These are phyloP conservation scores for Aspergillus proliferans DNA, from an alignment of 2,329 filamentous ascomycete genomes.

Conservation along the genomic window DNA sequence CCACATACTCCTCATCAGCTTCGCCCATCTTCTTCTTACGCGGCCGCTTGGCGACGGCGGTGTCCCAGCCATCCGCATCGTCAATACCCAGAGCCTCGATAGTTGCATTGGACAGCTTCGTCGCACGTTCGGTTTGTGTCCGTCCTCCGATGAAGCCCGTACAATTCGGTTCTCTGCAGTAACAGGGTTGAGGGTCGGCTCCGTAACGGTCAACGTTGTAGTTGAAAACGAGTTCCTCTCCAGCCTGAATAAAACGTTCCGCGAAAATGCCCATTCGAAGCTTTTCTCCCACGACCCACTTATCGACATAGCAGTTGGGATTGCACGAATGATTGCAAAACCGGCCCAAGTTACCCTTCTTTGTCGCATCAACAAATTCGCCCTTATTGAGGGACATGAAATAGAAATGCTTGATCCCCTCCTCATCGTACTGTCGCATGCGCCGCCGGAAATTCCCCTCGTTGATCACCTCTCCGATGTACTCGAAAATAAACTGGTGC, in stretches of 20 bases:
- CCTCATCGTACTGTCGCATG: constrained; percentile 88
- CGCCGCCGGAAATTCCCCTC: constrained; percentile 82
- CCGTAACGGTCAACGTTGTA: constrained; percentile 99
- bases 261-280: constrained; percentile 98
- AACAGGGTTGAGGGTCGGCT: constrained; percentile 92
- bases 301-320: constrained; percentile 98
- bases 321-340: constrained; percentile 99
- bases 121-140: constrained; percentile 92
- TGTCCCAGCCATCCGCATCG: constrained; percentile 87
- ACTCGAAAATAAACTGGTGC: constrained; percentile 94
- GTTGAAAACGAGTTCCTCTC: constrained; percentile 96
- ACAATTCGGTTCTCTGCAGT: constrained; percentile 91
- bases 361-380: constrained; percentile 96
- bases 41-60: constrained; percentile 78
- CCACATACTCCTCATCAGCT: constrained; percentile 93
- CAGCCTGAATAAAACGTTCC: constrained; percentile 72
- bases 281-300: constrained; percentile 97
- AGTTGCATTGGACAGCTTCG: constrained; percentile 79
- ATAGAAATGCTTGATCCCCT: constrained; percentile 98
- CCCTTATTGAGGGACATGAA: constrained; percentile 98
- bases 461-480: constrained; percentile 96
- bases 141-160: constrained; percentile 95
- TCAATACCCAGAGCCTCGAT: constrained; percentile 96
- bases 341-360: constrained; percentile 88
- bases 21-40: constrained; percentile 88